phyloP scores from a whole-genome alignment of 768 basidiomycete genomes.

The Boletus pseudo-olivaceus region DNA sequence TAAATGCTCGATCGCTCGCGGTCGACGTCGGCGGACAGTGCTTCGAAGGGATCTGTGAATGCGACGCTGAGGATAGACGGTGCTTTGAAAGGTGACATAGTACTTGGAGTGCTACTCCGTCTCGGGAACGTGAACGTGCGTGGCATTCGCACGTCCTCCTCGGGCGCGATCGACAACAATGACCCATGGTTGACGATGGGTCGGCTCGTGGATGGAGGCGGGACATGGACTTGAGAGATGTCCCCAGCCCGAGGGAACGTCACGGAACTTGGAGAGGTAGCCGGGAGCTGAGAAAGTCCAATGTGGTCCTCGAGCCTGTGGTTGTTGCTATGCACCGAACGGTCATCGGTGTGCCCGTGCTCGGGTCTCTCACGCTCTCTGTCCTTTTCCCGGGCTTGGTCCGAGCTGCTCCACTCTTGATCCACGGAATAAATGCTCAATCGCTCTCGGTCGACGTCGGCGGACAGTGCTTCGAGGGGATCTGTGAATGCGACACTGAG shows the following conservation, averaged over 20 bases:
- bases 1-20: slow-evolving; percentile 27
- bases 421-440: slow-evolving; percentile 24
- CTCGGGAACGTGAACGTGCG: slow-evolving; percentile 42
- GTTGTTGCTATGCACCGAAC: slow-evolving; percentile 9
- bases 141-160: slow-evolving; percentile 25
- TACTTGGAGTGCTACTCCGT: slow-evolving; percentile 46
- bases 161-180: slow-evolving; percentile 18
- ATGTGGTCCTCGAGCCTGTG: slow-evolving; percentile 20
- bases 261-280: slow-evolving; percentile 15
- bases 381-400: slow-evolving; percentile 24
- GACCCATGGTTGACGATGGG: too few species aligned
- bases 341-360: slow-evolving; percentile 22
- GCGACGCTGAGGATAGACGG: slow-evolving; percentile 39
- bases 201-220: background rate
- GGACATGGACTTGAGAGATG: slow-evolving; percentile 14
- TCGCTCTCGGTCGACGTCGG: slow-evolving; percentile 23
- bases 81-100: slow-evolving; percentile 46
- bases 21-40: slow-evolving; percentile 18
- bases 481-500: slow-evolving; percentile 38
- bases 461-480: slow-evolving; percentile 18
- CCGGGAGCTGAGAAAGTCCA: slow-evolving; percentile 5
- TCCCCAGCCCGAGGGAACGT: slow-evolving; percentile 13
- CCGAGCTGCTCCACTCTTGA: slow-evolving; percentile 27
- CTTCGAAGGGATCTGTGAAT: slow-evolving; percentile 29
- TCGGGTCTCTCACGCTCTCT: slow-evolving; percentile 20